Evolutionary conservation across 495 filamentous ascomycete genomes (phyloP), one percentile per base, ranked within the genome.

Genomic region (Pseudoneurospora amorphoporcata): DNA sequence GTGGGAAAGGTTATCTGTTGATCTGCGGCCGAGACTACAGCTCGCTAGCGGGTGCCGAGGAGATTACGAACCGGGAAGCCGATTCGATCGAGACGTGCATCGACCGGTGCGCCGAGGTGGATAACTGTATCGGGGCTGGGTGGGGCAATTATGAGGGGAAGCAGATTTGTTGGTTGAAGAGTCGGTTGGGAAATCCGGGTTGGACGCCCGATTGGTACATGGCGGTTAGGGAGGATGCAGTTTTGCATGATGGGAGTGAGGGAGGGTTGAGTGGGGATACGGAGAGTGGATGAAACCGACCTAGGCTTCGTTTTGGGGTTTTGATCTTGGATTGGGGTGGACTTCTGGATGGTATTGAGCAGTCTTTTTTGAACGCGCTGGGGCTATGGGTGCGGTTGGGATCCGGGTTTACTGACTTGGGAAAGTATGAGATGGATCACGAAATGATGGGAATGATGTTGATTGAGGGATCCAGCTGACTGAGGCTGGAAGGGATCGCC

Each of bases 91-190:
- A 53, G 29, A 69, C 77, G 8, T 83, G 82, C 47, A 78, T 83
- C 29, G 75, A 79, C 23, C 68, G 70, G 0, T 82, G 82, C 58
- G 79, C 79, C 19, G 8, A 42, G 6, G 43, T 71, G 39, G 41
- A 69, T 0, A 75, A 69, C 3, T 83, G 82, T 68, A 76, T 81
- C 3, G 82, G 77, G 19, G 81, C 78, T 1, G 80, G 82, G 2
- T 82, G 80, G 80, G 82, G 82, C 4, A 61, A 69, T 14, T 75
- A 76, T 39, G 0, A 74, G 1, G 79, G 75, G 38, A 72, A 73
- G 39, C 82, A 78, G 69, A 77, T 80, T 72, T 82, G 81, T 79
- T 86, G 80, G 82, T 8, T 89, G 82, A 81, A 90, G 87, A 82
- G 83, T 82, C 72, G 79, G 83, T 74, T 88, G 81, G 68, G 89